Conservation (phyloP, 371 early-diverging fungal species). For the Rhizomucor pusillus region DNA sequence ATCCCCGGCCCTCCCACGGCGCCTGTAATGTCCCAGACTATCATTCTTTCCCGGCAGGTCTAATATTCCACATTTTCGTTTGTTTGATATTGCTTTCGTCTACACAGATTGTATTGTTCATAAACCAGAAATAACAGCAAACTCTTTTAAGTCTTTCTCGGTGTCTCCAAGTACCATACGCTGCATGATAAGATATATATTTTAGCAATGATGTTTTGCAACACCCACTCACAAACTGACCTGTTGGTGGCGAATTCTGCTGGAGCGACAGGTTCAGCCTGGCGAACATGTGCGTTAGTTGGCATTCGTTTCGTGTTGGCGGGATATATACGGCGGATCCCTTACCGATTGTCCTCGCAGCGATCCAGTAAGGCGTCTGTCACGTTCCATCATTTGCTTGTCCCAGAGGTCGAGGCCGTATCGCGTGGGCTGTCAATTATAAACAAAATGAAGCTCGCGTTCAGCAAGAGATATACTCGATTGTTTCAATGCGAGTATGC, state of each 20-base stretch:
- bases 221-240: constrained; percentile 22
- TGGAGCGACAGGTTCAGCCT: constrained; percentile 42
- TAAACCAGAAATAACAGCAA: neutral
- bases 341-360: constrained; percentile 48
- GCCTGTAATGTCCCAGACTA: neutral
- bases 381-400: constrained; percentile 55
- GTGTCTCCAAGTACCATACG: constrained; percentile 50
- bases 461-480: neutral
- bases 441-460: no score
- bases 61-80: neutral
- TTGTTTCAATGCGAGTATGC: neutral
- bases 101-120: neutral
- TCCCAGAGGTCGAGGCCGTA: constrained; percentile 46
- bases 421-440: constrained; percentile 22
- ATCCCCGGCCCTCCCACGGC: neutral
- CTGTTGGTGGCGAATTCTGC: constrained; percentile 44
- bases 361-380: constrained; percentile 51
- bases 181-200: constrained; percentile 12
- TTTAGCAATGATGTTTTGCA: neutral
- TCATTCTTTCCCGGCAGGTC: neutral
- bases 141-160: constrained; percentile 27
- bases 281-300: constrained; percentile 1
- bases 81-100: neutral
- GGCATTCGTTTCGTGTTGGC: neutral
- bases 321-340: neutral